Base-by-base conservation (phyloP, 2,329 filamentous ascomycete species). In the Fusarium sp. region DNA sequence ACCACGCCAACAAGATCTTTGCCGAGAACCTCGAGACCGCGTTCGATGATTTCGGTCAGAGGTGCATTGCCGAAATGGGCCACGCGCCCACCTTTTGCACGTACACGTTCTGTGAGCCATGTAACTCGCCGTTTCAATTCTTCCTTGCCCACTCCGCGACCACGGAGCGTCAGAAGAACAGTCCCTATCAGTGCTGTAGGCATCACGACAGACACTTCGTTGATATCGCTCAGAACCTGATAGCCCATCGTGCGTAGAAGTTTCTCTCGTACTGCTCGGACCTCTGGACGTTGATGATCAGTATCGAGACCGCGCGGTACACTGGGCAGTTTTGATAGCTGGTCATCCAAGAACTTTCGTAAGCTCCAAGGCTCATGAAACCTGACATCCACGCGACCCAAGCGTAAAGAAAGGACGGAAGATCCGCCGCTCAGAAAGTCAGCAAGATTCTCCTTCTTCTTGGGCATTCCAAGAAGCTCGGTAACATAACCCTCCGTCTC, bases 301-400 rank as follows among this genome's bases (percentile, higher is more conserved):
- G 87, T 80, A 66, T 85, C 83, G 7, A 86, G 76, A 8, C 82
- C 80, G 4, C 84, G 81, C 2, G 82, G 82, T 10, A 83, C 75
- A 11, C 64, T 76, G 3, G 89, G 86, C 4, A 89, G 77, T 23
- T 84, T 84, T 6, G 85, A 86, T 42, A 93, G 85, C 79, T 98
- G 94, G 57, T 94, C 89, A 58, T 91, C 87, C 51, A 99, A 89
- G 79, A 97, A 99, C 15, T 88, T 87, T 21, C 92, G 87, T 54
- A 99, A 81, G 77, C 94, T 97, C 96, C 96, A 99, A 1, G 96
- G 95, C 79, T 98, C 92, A 77, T 98, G 94, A 81, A 99, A 99
- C 27, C 96, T 91, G 61, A 98, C 94, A 80, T 99, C 96, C 0
- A 99, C 95, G 27, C 96, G 88, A 4, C 96, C 96, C 8, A 99